A percentile compares a stretch with the other conserved stretches of the same genome.
Conservation (phyloP, 2,329 filamentous ascomycete species). For the Hirsutella thompsonii region DNA sequence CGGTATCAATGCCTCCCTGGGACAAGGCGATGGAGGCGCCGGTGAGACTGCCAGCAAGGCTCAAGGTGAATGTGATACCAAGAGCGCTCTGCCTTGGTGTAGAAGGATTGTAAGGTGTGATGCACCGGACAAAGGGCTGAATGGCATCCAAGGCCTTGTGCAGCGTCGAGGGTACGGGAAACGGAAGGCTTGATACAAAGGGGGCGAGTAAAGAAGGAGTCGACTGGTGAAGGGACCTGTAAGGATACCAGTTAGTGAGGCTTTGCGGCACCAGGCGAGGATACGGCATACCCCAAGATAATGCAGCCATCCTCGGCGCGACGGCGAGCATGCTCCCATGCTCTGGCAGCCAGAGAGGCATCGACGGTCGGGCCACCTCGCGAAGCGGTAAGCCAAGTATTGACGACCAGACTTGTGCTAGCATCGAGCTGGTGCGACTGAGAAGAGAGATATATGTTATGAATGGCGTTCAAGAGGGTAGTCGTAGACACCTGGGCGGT, state of each 20-base stretch:
- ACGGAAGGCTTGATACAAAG: slow-evolving; percentile 69
- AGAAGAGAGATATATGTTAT: slow-evolving; percentile 73
- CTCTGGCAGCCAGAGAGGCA: slow-evolving; percentile 59
- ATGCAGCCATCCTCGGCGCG: slow-evolving; percentile 94
- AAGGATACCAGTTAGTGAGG: background rate
- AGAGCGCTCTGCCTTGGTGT: slow-evolving; percentile 68
- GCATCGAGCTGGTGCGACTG: slow-evolving; percentile 81
- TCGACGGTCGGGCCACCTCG: slow-evolving; percentile 67
- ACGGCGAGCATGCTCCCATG: slow-evolving; percentile 92
- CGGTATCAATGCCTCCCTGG: slow-evolving; percentile 76
- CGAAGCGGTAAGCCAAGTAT: slow-evolving; percentile 82
- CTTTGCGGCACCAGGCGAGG: background rate
- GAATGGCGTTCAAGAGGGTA: slow-evolving; percentile 80
- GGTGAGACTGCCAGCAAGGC: slow-evolving; percentile 65
- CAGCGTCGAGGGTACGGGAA: slow-evolving; percentile 62
- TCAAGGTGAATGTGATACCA: slow-evolving; percentile 69
- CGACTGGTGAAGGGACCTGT: slow-evolving; percentile 76
- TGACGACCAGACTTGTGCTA: slow-evolving; percentile 83
- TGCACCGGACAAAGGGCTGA: slow-evolving; percentile 74
- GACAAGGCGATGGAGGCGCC: slow-evolving; percentile 67
- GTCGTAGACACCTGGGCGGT: slow-evolving; percentile 80
- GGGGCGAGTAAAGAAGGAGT: slow-evolving; percentile 73
- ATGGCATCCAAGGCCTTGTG: slow-evolving; percentile 72
- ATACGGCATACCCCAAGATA: slow-evolving; percentile 58
- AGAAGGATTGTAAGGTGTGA: slow-evolving; percentile 83